Percentiles rank a stretch among this genome's conserved stretches.
Conservation (phyloP, 2,329 filamentous ascomycete genomes). For the Septoria petroselini region DNA sequence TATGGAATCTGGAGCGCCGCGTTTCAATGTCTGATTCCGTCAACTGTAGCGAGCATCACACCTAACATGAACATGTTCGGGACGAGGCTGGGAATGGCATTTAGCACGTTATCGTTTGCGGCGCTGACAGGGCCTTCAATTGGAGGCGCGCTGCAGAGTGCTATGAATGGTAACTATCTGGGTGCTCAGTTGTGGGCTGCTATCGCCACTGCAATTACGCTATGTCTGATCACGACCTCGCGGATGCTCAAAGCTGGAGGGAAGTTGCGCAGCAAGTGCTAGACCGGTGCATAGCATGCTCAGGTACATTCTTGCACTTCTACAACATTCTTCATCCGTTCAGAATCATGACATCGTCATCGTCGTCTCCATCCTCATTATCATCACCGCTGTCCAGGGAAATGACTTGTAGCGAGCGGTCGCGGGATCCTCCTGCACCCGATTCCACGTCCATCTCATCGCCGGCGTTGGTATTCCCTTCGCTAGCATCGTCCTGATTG, state of each 20-base stretch:
- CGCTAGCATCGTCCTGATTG: too few species aligned
- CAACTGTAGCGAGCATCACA: conserved; percentile 44
- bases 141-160: conserved; percentile 46
- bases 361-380: background rate
- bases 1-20: conserved; percentile 47
- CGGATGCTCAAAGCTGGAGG: too few species aligned
- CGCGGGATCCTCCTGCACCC: background rate
- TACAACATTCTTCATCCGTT: background rate
- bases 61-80: conserved; percentile 48
- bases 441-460: conserved; percentile 11
- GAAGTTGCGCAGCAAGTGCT: too few species aligned
- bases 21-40: conserved; percentile 48
- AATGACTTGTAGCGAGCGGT: background rate
- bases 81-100: conserved; percentile 49
- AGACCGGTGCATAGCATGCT: too few species aligned
- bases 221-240: too few species aligned
- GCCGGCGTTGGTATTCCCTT: too few species aligned
- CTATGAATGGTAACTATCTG: conserved; percentile 42
- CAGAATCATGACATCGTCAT: background rate
- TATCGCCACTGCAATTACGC: conserved; percentile 20
- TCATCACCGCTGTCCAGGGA: background rate
- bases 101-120: conserved; percentile 45
- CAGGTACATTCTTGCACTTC: too few species aligned
- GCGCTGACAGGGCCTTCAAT: conserved; percentile 49
- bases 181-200: conserved; percentile 47